These are phyloP conservation scores for Chaetoscypha palmicola DNA, from an alignment of 2,329 filamentous ascomycete genomes.

Conservation along the genomic window DNA sequence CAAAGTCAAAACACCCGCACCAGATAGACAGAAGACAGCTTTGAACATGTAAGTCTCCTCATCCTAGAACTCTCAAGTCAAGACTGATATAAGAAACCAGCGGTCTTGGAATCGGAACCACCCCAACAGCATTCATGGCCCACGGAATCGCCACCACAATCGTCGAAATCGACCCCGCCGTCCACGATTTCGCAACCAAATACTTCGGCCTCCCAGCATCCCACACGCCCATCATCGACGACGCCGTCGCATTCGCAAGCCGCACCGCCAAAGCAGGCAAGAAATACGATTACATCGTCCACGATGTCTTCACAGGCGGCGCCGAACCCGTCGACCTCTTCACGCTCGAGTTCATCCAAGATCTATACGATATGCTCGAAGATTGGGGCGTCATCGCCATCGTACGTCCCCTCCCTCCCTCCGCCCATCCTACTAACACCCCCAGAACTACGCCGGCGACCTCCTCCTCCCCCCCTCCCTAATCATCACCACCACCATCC, in stretches of 20 bases:
- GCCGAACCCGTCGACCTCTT: conserved; percentile 87
- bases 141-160: conserved; percentile 91
- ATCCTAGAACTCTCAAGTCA: no score
- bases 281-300: conserved; percentile 84
- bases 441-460: conserved; percentile 89
- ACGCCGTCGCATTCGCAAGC: conserved; percentile 67
- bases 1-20: conserved; percentile 45
- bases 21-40: conserved; percentile 65
- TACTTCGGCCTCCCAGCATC: conserved; percentile 77
- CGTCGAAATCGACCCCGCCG: conserved; percentile 87
- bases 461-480: conserved; percentile 67
- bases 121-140: conserved; percentile 74
- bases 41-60: conserved; percentile 66
- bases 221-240: conserved; percentile 71
- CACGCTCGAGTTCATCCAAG: conserved; percentile 72
- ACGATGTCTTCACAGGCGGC: conserved; percentile 96
- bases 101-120: conserved; percentile 87
- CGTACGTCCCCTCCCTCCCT: conserved; percentile 41
- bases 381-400: conserved; percentile 81
- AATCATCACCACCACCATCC: conserved; percentile 77
- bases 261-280: conserved; percentile 35
- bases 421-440: conserved; percentile 7
- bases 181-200: conserved; percentile 72
- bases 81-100: conserved; percentile 35
- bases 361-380: conserved; percentile 64